Base-by-base conservation (phyloP, 805 yeast genomes). In the Saturnispora sanitii region DNA sequence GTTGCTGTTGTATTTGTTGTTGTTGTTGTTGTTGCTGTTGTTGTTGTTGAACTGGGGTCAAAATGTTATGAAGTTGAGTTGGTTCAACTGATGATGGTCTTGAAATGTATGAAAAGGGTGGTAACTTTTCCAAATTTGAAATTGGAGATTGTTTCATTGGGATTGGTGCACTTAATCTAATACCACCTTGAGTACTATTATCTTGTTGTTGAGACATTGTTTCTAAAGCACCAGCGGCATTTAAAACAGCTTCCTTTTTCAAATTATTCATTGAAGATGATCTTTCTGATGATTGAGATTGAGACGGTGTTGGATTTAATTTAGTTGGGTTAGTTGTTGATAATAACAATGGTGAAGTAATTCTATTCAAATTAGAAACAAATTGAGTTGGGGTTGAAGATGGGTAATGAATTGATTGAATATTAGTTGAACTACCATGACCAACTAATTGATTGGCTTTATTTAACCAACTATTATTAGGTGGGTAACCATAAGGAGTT, bases 321-420 rank as follows among this genome's bases (percentile, higher is more conserved):
- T 57, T 56, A 4, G 58, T 49, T 18, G 58, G 48, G 37, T 64
- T 40, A 40, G 67, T 41, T 35, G 78, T 73, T 6, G 79, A 71
- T 33, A 79, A 62, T 44, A 79, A 58, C 38, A 79, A 60, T 1
- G 85, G 85, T 13, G 82, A 76, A 0, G 84, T 78, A 43, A 79
- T 77, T 27, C 77, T 57, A 45, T 73, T 71, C 38, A 79, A 57
- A 33, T 78, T 78, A 0, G 81, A 75, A 23, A 81, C 82, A 65
- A 75, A 79, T 51, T 77, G 82, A 2, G 82, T 72, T 13, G 85
- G 85, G 2, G 82, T 77, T 1, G 82, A 75, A 4, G 75, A 65
- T 6, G 85, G 85, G 52, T 77, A 77, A 56, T 77, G 79, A 32
- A 75, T 57, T 17, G 79, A 77, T 53, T 74, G 79, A 16, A 71